Evolutionary conservation across 768 basidiomycete species (phyloP), one percentile per base, ranked within the genome.

Genomic region (Pleurotus tuber-regium): DNA sequence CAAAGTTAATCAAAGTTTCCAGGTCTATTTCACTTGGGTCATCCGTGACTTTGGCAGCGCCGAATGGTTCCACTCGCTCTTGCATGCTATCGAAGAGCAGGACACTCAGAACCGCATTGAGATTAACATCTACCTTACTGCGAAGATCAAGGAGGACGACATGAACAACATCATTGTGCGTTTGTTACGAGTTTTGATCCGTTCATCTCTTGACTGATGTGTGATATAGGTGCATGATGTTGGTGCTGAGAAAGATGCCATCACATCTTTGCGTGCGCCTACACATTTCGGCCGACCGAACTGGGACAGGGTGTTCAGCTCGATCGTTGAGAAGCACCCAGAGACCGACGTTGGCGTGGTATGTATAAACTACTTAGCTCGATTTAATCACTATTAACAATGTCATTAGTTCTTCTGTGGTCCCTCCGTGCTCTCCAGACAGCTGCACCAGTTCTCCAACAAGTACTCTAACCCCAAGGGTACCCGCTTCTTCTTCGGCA

Each of bases 221-320:
- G 7, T 52, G 26, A 10, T 41, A 5, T 54, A 84, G 82, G 77
- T 89, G 5, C 88, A 92, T 61, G 93, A 96, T 59, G 93, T 97
- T 30, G 95, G 95, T 46, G 89, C 90, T 1, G 90, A 96, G 55
- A 87, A 85, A 69, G 95, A 98, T 60, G 87, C 93, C 2, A 89
- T 98, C 64, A 96, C 94, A 3, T 78, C 84, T 1, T 74, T 97
- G 9, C 80, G 92, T 18, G 87, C 95, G 0, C 95, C 95, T 0
- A 98, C 95, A 8, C 93, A 96, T 69, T 95, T 88, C 62, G 91
- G 94, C 36, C 71, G 93, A 53, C 93, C 93, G 12, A 93, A 95
- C 66, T 89, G 86, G 88, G 84, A 87, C 57, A 76, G 79, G 38
- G 82, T 86, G 11, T 90, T 89, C 68, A 62, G 71, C 26, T 86